These are phyloP conservation scores for Lanzia echinophila DNA, from an alignment of 2,329 filamentous ascomycete species.

Conservation along the genomic window DNA sequence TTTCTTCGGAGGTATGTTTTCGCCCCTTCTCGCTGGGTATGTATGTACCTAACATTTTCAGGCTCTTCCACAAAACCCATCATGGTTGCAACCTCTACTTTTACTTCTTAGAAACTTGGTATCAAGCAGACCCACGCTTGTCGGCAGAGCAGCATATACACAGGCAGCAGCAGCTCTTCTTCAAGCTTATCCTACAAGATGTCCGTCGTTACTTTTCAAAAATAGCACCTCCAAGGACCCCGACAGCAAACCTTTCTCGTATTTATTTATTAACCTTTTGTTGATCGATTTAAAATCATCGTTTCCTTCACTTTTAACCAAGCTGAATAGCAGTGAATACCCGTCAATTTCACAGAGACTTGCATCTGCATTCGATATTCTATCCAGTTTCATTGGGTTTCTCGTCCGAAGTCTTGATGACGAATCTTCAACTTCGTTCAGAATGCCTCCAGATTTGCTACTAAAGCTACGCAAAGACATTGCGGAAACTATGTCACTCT, in stretches of 20 bases:
- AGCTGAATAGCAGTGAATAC: constrained; percentile 51
- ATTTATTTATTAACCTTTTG: constrained; percentile 57
- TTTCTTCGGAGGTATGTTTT: constrained; percentile 41
- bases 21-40: neutral
- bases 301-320: constrained; percentile 51
- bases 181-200: constrained; percentile 43
- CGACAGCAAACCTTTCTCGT: constrained; percentile 49
- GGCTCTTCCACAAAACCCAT: constrained; percentile 43
- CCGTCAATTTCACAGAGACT: constrained; percentile 44
- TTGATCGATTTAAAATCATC: constrained; percentile 60
- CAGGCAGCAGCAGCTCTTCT: constrained; percentile 52
- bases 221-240: constrained; percentile 26
- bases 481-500: constrained; percentile 55
- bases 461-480: constrained; percentile 55
- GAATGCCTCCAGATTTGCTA: constrained; percentile 51
- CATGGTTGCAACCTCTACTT: constrained; percentile 46
- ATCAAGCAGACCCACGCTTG: constrained; percentile 46
- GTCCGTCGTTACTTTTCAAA: constrained; percentile 46
- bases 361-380: constrained; percentile 54
- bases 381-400: constrained; percentile 52
- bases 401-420: constrained; percentile 50
- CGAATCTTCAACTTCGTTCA: constrained; percentile 32
- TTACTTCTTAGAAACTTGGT: constrained; percentile 47
- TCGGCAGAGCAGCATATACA: constrained; percentile 52
- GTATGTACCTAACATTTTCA: constrained; percentile 26